Base-by-base conservation (phyloP, 495 filamentous ascomycete species). In the Bryoglossum gracile region DNA sequence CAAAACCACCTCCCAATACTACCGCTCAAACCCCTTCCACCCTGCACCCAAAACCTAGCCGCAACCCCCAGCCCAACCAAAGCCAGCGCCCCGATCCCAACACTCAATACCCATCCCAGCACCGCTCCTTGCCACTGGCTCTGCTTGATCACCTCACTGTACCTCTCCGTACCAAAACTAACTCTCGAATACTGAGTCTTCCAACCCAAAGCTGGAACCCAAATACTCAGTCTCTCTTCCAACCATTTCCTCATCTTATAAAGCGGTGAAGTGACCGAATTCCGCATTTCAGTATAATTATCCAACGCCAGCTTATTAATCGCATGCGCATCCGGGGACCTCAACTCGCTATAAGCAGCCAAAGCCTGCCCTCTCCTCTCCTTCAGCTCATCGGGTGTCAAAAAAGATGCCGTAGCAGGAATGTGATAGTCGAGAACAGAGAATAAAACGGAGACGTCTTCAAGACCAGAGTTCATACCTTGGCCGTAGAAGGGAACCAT, bases 401-500 rank as follows among this genome's bases (percentile, higher is more conserved):
- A 24, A 8, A 14, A 8, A 5, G 19, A 8, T 8, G 35, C 8
- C 1, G 46, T 14, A 3, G 26, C 4, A 3, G 37, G 14, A 13
- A 55, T 21, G 49, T 90, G 74, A 51, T 77, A 71, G 58, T 91
- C 84, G 23, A 91, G 75, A 19, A 75, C 57, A 34, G 83, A 73
- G 59, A 95, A 86, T 9, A 96, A 76, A 33, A 90, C 76, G n/a
- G 82, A 73, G 25, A 92, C 80, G 62, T 94, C 82, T 64, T 92
- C 83, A 46, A 98, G 75, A 1, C 88, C 82, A 16, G 92, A 79
- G 63, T 98, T 89, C 71, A 94, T 86, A 39, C 87, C 84, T 59
- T 97, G 84, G 17, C 86, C 84, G 67, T 92, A 87, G 70, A 97
- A 98, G 1, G 94, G 92, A 0, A 98, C 88, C 78, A 98, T 95